Evolutionary conservation across 768 basidiomycete genomes (phyloP).

Genomic region (Lyophyllum semitale): DNA sequence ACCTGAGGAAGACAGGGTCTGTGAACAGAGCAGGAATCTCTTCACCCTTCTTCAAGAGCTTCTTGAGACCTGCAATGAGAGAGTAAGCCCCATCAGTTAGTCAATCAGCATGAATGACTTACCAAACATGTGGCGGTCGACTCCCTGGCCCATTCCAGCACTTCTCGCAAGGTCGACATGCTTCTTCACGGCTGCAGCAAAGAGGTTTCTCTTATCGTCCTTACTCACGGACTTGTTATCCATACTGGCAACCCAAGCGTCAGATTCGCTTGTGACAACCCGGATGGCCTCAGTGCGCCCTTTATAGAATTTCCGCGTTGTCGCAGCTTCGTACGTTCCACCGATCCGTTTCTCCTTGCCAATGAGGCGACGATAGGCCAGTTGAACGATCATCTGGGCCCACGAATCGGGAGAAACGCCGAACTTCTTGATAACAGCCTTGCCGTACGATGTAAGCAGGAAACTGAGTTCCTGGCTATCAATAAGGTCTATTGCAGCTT

Average conservation of each 20-base stretch:
- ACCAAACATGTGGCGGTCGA: constrained; percentile 91
- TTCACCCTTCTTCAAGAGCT: constrained; percentile 63
- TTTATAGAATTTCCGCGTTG: constrained; percentile 85
- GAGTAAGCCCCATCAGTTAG: neutral
- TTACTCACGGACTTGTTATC: constrained; percentile 43
- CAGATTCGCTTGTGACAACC: constrained; percentile 74
- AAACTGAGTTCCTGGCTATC: constrained; percentile 65
- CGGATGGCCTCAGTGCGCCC: constrained; percentile 95
- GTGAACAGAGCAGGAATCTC: constrained; percentile 67
- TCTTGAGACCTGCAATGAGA: constrained; percentile 61
- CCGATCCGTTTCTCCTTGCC: constrained; percentile 57
- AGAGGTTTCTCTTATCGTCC: constrained; percentile 51
- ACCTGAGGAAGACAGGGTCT: constrained; percentile 73
- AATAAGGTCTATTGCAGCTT: constrained; percentile 57
- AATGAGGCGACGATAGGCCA: constrained; percentile 80
- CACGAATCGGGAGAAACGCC: constrained; percentile 93
- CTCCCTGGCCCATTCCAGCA: constrained; percentile 69
- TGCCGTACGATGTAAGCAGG: constrained; percentile 77
- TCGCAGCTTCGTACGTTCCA: constrained; percentile 92
- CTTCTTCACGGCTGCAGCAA: constrained; percentile 60
- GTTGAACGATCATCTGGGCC: constrained; percentile 90
- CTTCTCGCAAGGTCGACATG: constrained; percentile 68
- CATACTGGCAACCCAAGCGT: constrained; percentile 80
- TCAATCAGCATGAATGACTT: constrained; percentile 17
- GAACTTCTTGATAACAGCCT: constrained; percentile 81